phyloP scores from a whole-genome alignment of 768 basidiomycete species.

The Lactarius sp. region DNA sequence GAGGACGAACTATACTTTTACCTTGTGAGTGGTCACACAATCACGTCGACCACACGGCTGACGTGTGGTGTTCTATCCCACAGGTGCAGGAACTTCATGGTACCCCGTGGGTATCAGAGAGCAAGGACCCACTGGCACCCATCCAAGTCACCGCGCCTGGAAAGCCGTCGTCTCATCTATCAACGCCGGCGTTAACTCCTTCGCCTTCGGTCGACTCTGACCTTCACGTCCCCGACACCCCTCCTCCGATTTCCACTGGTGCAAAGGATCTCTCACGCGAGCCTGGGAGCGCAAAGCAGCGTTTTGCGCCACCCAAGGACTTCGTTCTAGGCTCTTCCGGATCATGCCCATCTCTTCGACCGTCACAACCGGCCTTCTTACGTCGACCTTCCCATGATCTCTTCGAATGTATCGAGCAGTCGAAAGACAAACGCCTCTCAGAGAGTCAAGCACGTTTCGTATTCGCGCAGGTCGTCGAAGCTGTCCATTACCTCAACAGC shows the following conservation, averaged over 20 bases:
- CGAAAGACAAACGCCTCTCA: slow-evolving; percentile 68
- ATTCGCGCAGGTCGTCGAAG: slow-evolving; percentile 84
- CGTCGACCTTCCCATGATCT: slow-evolving; percentile 85
- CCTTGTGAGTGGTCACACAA: slow-evolving; percentile 49
- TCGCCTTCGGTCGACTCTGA: slow-evolving; percentile 25
- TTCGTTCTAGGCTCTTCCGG: not conserved
- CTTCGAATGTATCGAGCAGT: slow-evolving; percentile 93
- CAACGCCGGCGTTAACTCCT: slow-evolving; percentile 24
- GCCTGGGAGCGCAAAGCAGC: slow-evolving; percentile 7
- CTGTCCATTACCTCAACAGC: slow-evolving; percentile 71
- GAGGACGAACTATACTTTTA: slow-evolving; percentile 86
- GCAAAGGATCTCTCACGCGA: slow-evolving; percentile 2
- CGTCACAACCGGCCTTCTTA: slow-evolving; percentile 36
- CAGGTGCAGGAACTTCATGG: slow-evolving; percentile 93
- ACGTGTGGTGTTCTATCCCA: slow-evolving; percentile 5
- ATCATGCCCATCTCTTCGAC: slow-evolving; percentile 23
- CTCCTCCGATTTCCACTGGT: slow-evolving; percentile 19
- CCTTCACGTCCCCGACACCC: slow-evolving; percentile 15
- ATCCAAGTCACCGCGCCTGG: slow-evolving; percentile 5
- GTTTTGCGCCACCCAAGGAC: slow-evolving; percentile 4
- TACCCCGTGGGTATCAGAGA: slow-evolving; percentile 68
- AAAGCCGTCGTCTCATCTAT: slow-evolving; percentile 16
- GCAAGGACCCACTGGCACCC: slow-evolving; percentile 32
- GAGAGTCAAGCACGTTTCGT: slow-evolving; percentile 78
- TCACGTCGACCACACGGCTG: slow-evolving; percentile 5